Percentiles rank a stretch among this genome's conserved stretches.
phyloP scores from a whole-genome alignment of 164 flowering plant genomes.

The Brasenia schreberi region DNA sequence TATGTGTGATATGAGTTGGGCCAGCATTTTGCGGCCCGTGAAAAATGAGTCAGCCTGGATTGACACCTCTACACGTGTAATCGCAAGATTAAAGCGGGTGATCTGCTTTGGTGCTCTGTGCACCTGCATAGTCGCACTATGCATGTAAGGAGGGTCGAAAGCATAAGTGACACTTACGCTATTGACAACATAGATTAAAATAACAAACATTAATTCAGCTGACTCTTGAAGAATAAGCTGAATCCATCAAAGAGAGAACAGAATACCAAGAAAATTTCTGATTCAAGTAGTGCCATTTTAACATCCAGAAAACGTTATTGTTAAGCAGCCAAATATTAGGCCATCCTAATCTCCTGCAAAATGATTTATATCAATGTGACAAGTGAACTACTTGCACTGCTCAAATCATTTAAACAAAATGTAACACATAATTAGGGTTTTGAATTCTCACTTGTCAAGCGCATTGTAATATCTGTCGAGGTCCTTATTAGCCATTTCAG shows the following conservation, averaged over 20 bases:
- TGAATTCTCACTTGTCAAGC: constrained; percentile 78
- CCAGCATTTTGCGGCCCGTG: too few species aligned
- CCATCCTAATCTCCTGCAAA: neutral
- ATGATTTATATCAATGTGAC: neutral
- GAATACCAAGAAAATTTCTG: neutral
- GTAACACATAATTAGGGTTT: neutral
- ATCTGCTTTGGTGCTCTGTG: too few species aligned
- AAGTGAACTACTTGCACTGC: neutral
- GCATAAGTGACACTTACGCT: too few species aligned
- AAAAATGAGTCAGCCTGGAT: too few species aligned
- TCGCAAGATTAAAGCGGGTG: too few species aligned
- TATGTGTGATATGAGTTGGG: too few species aligned
- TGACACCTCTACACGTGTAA: too few species aligned
- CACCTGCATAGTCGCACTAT: too few species aligned
- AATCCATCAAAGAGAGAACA: neutral
- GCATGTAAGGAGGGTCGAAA: too few species aligned
- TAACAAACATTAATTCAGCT: neutral
- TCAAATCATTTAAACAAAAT: neutral
- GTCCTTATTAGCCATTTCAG: constrained; percentile 99
- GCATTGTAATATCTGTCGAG: constrained; percentile 94
- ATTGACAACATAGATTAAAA: too few species aligned
- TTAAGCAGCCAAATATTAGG: neutral
- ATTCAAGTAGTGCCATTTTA: neutral
- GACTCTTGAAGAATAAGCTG: neutral
- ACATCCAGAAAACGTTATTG: neutral